Evolutionary conservation across 2,329 filamentous ascomycete species (phyloP).

Genomic region (Aspergillus vadensis): DNA sequence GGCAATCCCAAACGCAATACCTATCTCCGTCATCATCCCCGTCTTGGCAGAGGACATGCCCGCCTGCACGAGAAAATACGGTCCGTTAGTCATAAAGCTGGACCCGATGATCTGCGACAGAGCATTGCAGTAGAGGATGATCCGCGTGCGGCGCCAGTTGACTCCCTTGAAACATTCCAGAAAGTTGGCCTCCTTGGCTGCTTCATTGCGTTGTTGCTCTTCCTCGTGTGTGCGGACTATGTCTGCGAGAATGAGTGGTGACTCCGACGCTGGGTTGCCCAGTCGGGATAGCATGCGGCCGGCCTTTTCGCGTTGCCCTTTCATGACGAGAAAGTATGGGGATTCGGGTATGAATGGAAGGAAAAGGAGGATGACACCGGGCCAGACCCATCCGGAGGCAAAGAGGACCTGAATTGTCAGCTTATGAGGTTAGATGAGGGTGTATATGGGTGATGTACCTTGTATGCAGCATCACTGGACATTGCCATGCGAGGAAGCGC

Average conservation of each 20-base stretch:
- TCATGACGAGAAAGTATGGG: background rate
- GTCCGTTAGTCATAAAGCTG: constrained; percentile 2
- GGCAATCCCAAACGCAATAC: background rate
- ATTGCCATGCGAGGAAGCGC: background rate
- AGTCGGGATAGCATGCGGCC: background rate
- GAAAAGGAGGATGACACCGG: background rate
- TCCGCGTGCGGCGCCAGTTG: constrained; percentile 9
- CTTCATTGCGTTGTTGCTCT: background rate
- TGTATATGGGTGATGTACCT: background rate
- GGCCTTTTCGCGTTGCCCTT: background rate
- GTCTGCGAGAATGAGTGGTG: background rate
- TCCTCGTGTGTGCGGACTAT: background rate
- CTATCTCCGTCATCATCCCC: constrained; percentile 7
- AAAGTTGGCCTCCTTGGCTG: background rate
- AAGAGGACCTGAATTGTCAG: background rate
- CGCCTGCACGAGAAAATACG: constrained; percentile 6
- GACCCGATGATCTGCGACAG: constrained; percentile 4
- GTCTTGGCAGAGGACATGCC: background rate
- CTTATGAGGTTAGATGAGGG: background rate
- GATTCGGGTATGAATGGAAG: background rate
- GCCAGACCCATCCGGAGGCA: constrained; percentile 8
- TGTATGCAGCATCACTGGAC: constrained; percentile 2
- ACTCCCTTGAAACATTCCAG: background rate
- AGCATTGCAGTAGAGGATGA: constrained; percentile 8
- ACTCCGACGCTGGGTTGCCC: background rate